Percentiles rank a stretch among this genome's conserved stretches.
Conservation (phyloP, 257 asterid species). For the Linaria vulgaris region DNA sequence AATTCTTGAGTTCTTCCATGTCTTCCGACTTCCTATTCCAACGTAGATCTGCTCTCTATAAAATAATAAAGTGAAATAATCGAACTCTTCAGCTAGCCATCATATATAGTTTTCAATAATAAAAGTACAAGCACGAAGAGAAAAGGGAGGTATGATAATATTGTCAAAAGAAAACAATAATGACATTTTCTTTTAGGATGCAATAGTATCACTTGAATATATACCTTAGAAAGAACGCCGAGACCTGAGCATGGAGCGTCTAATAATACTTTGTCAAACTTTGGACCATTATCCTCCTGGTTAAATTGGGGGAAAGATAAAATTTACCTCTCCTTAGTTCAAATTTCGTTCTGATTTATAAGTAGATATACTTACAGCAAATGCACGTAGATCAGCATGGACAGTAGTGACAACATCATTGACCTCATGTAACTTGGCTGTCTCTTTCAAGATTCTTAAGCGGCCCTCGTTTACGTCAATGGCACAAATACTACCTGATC, state of each 20-base stretch:
- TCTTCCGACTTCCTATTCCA: conserved; percentile 90
- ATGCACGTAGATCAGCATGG: conserved; percentile 72
- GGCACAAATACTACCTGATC: conserved; percentile 71
- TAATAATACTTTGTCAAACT: conserved; percentile 82
- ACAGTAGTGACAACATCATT: conserved; percentile 52
- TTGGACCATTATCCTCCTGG: conserved; percentile 47
- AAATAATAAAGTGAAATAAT: conserved; percentile 19
- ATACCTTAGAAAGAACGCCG: conserved; percentile 93
- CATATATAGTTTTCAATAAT: not conserved
- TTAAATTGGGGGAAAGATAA: conserved; percentile 12
- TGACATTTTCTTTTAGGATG: not conserved
- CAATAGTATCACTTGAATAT: not conserved
- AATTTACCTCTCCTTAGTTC: not conserved
- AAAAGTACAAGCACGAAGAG: not conserved
- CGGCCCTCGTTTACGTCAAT: conserved; percentile 84
- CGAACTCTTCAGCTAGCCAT: conserved; percentile 2
- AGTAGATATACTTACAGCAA: conserved; percentile 48
- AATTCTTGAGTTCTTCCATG: conserved; percentile 70
- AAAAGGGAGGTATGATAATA: not conserved
- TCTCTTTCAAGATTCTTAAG: conserved; percentile 81
- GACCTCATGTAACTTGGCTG: conserved; percentile 72
- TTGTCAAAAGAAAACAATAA: conserved; percentile 2
- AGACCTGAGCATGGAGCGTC: conserved; percentile 98
- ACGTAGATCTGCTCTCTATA: conserved; percentile 92
- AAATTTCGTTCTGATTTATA: conserved; percentile 2